These are phyloP conservation scores for Hemisphaericaspora xylofermentans DNA, from an alignment of 1,139 yeast species.

Conservation along the genomic window DNA sequence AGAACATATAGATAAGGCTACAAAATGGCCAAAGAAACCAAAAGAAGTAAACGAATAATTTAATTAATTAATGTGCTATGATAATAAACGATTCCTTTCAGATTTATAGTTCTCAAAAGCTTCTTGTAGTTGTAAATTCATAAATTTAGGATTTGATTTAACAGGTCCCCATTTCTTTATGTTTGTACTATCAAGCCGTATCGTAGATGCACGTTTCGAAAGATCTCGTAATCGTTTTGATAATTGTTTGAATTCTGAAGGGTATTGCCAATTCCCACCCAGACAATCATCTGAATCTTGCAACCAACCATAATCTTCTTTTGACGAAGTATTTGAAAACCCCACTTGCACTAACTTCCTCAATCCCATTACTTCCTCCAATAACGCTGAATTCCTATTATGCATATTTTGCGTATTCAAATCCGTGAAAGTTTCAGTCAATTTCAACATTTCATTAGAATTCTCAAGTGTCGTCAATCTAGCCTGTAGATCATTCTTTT, in stretches of 20 bases:
- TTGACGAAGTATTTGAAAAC: not conserved
- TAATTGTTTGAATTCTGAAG: slow-evolving; percentile 11
- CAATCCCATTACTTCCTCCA: slow-evolving; percentile 39
- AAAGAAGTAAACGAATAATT: not conserved
- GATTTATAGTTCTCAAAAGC: slow-evolving; percentile 9
- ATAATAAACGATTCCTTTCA: slow-evolving; percentile 1
- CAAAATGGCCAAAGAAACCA: slow-evolving; percentile 67
- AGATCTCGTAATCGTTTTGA: slow-evolving; percentile 18
- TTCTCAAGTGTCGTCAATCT: slow-evolving; percentile 20
- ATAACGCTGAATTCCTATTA: slow-evolving; percentile 28
- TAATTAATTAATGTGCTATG: slow-evolving; percentile 14
- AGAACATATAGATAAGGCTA: slow-evolving; percentile 63
- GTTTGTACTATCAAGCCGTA: slow-evolving; percentile 6
- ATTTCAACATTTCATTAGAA: slow-evolving; percentile 16
- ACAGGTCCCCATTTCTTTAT: slow-evolving; percentile 22
- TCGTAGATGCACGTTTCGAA: slow-evolving; percentile 13
- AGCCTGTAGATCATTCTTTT: slow-evolving; percentile 19
- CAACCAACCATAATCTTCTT: slow-evolving; percentile 23
- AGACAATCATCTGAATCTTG: not conserved
- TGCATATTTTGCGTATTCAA: slow-evolving; percentile 35
- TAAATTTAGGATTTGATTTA: slow-evolving; percentile 20
- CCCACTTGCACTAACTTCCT: slow-evolving; percentile 22
- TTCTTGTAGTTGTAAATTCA: slow-evolving; percentile 17
- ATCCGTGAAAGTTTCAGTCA: slow-evolving; percentile 8
- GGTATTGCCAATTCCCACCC: slow-evolving; percentile 3